These are phyloP conservation scores for Skeletonema menzelii DNA, from an alignment of 108 stramenopile genomes.

Conservation along the genomic window DNA sequence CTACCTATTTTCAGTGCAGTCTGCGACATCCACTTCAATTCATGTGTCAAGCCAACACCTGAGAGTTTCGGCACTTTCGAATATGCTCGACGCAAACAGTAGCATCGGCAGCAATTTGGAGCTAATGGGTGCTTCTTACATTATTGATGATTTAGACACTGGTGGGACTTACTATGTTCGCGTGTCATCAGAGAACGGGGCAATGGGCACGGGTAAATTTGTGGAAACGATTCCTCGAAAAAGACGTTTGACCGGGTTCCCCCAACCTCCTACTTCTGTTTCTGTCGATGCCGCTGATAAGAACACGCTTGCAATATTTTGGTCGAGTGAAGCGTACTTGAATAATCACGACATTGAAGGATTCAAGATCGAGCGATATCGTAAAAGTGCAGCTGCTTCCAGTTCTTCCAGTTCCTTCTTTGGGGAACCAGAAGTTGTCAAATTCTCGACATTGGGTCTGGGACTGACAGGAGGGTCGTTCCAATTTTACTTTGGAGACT, in stretches of 20 bases:
- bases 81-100: constrained; percentile 14
- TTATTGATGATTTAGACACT: constrained; percentile 41
- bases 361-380: constrained; percentile 50
- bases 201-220: constrained; percentile 43
- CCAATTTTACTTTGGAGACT: constrained; percentile 45
- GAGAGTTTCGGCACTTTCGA: constrained; percentile 23
- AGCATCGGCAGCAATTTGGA: constrained; percentile 28
- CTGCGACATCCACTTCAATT: constrained; percentile 41
- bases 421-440: constrained; percentile 43
- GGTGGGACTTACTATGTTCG: constrained; percentile 66
- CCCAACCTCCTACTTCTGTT: constrained; percentile 34
- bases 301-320: constrained; percentile 29
- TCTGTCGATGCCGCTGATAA: constrained; percentile 35
- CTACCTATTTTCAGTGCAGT: constrained; percentile 46
- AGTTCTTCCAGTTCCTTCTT: constrained; percentile 36
- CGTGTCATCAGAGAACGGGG: constrained; percentile 62
- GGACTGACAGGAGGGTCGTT: constrained; percentile 48
- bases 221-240: constrained; percentile 31
- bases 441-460: constrained; percentile 38
- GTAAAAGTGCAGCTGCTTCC: constrained; percentile 30
- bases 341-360: constrained; percentile 30
- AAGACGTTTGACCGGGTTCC: constrained; percentile 38
- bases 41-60: constrained; percentile 42
- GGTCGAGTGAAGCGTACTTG: constrained; percentile 40
- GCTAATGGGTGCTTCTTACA: constrained; percentile 40